These are phyloP conservation scores for Sphagnum contortum DNA, from an alignment of 225 moss, liverwort and hornwort species.

Conservation along the genomic window DNA sequence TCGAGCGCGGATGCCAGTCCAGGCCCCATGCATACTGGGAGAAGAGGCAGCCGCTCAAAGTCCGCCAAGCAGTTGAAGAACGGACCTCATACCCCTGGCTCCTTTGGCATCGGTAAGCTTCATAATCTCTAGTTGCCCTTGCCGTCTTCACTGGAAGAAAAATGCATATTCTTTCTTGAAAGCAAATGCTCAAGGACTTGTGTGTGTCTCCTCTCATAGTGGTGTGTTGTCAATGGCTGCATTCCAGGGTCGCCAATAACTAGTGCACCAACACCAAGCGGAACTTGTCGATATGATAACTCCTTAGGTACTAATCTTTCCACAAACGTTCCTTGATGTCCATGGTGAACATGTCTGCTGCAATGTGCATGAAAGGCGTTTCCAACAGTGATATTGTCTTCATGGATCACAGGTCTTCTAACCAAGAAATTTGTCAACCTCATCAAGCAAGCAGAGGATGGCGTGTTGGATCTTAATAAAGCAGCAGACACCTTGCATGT, in stretches of 20 bases:
- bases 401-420: conserved; percentile 25
- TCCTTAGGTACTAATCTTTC: conserved; percentile 30
- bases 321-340: too few species aligned
- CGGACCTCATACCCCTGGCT: conserved; percentile 30
- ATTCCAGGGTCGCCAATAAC: conserved; percentile 34
- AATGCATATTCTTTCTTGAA: too few species aligned
- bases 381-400: too few species aligned
- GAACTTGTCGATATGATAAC: conserved; percentile 55
- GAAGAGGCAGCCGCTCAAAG: conserved; percentile 36
- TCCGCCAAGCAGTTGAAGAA: conserved; percentile 33
- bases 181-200: too few species aligned
- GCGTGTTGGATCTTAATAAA: conserved; percentile 55
- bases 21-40: conserved; percentile 19
- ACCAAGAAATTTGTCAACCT: conserved; percentile 62
- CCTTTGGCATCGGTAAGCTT: conserved; percentile 21
- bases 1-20: conserved; percentile 31
- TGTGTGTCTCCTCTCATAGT: neutral
- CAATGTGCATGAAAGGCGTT: too few species aligned
- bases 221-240: too few species aligned
- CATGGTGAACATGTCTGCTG: too few species aligned
- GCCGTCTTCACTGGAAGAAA: too few species aligned
- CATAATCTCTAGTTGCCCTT: neutral
- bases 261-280: conserved; percentile 42
- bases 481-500: conserved; percentile 55
- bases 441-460: conserved; percentile 59